These are phyloP conservation scores for Halenospora varia DNA, from an alignment of 495 filamentous ascomycete species.

Conservation along the genomic window DNA sequence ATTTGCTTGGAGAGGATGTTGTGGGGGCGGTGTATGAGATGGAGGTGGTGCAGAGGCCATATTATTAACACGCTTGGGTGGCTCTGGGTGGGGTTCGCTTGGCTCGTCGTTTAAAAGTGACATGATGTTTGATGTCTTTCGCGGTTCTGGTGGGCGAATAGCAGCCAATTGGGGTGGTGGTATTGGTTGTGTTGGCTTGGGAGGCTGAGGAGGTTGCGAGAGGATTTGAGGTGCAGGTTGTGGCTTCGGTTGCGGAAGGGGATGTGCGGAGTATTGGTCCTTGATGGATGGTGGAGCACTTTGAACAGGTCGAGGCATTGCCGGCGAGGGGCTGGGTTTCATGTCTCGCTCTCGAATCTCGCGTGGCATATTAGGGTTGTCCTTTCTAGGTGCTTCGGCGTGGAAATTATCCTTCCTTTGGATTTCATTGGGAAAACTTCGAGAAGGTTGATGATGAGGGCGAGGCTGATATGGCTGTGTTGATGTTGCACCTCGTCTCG, in stretches of 20 bases:
- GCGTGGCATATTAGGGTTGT: constrained; percentile 1
- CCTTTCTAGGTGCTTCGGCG: too few relatives aligned
- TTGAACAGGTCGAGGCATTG: constrained; percentile 13
- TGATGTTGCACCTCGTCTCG: constrained; percentile 8
- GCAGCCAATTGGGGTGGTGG: constrained; percentile 37
- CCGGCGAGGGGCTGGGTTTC: constrained; percentile 20
- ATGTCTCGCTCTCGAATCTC: constrained; percentile 8
- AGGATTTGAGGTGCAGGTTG: neutral
- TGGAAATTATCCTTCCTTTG: too few relatives aligned
- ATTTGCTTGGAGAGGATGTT: constrained; percentile 16
- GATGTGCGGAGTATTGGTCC: constrained; percentile 16
- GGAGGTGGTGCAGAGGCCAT: constrained; percentile 4
- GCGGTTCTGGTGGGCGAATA: constrained; percentile 41
- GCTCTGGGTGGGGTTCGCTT: constrained; percentile 42
- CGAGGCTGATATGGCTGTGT: constrained; percentile 10
- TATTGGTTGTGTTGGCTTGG: neutral
- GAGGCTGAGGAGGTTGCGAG: too few relatives aligned
- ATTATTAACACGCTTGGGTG: constrained; percentile 38
- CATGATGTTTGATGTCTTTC: constrained; percentile 56
- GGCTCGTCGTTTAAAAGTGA: constrained; percentile 56
- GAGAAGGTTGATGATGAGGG: constrained; percentile 14
- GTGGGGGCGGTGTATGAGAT: constrained; percentile 21
- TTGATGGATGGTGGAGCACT: constrained; percentile 20
- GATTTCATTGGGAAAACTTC: constrained; percentile 18
- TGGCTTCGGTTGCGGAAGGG: neutral